Conservation (phyloP, 1,284 basidiomycete genomes). For the Wolfiporia cocos region DNA sequence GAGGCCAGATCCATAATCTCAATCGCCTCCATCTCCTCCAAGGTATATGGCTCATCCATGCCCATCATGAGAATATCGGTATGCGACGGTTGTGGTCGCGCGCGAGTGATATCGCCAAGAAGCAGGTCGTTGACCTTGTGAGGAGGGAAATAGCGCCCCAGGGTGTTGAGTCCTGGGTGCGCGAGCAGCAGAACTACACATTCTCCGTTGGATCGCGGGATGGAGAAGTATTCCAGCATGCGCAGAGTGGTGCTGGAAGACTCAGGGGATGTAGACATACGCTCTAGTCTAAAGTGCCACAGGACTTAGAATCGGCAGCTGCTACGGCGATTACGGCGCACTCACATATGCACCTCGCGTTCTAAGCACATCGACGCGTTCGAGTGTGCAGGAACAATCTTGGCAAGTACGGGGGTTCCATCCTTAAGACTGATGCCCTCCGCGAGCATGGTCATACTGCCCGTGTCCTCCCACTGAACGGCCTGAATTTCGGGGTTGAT, state of each 20-base stretch:
- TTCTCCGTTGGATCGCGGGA: slow-evolving; percentile 57
- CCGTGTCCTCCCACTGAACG: slow-evolving; percentile 61
- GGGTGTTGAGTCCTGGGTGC: slow-evolving; percentile 61
- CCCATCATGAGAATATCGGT: slow-evolving; percentile 47
- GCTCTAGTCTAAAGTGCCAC: slow-evolving; percentile 38
- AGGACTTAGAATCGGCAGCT: background rate
- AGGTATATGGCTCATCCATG: slow-evolving; percentile 38
- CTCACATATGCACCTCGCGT: slow-evolving; percentile 65
- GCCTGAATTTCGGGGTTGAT: slow-evolving; percentile 33
- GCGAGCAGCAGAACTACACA: slow-evolving; percentile 57
- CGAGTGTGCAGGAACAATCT: slow-evolving; percentile 63
- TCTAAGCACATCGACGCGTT: slow-evolving; percentile 68
- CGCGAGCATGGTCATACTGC: slow-evolving; percentile 59
- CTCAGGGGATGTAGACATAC: slow-evolving; percentile 43
- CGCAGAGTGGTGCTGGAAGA: slow-evolving; percentile 46
- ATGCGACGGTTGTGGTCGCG: slow-evolving; percentile 34
- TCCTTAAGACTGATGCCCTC: slow-evolving; percentile 67
- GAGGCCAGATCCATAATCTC: slow-evolving; percentile 72
- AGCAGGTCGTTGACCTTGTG: slow-evolving; percentile 62
- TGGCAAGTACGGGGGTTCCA: slow-evolving; percentile 59
- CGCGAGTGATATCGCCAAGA: slow-evolving; percentile 45
- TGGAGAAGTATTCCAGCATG: slow-evolving; percentile 59
- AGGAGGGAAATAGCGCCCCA: slow-evolving; percentile 60
- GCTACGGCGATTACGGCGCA: slow-evolving; percentile 8
- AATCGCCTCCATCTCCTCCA: slow-evolving; percentile 50